Evolutionary conservation across 2,329 filamentous ascomycete species (phyloP).

Genomic region (Monosporascus sp.): DNA sequence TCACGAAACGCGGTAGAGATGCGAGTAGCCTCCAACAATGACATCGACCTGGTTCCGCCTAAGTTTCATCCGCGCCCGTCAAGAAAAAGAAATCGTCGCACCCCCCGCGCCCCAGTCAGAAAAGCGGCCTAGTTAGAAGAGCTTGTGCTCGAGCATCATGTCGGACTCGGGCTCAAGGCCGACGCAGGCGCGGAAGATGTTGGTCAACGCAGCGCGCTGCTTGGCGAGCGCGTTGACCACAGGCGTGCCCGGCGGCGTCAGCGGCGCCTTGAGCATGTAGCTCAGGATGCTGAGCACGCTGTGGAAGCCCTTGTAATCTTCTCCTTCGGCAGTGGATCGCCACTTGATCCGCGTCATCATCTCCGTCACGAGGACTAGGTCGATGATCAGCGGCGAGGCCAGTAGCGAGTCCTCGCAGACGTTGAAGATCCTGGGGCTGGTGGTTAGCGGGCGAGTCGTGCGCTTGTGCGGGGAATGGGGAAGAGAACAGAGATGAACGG

Average conservation of each 20-base stretch:
- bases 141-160: constrained; percentile 99
- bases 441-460: constrained; percentile 8
- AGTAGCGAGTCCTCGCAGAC: constrained; percentile 98
- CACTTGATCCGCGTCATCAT: constrained; percentile 98
- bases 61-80: not conserved
- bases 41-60: too few species aligned
- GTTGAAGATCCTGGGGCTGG: constrained; percentile 74
- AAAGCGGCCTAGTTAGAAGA: constrained; percentile 53
- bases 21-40: not conserved
- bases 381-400: constrained; percentile 94
- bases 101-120: not conserved
- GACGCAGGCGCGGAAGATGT: constrained; percentile 97
- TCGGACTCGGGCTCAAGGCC: constrained; percentile 96
- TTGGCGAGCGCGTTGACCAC: constrained; percentile 95
- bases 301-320: constrained; percentile 89
- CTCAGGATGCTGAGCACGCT: constrained; percentile 93
- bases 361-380: constrained; percentile 86
- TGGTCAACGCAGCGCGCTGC: constrained; percentile 89
- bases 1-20: not conserved
- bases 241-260: constrained; percentile 90
- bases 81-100: not conserved
- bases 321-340: constrained; percentile 52
- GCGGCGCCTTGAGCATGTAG: constrained; percentile 97
- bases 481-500: not conserved
- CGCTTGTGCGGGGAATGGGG: not conserved